These are phyloP conservation scores for Aspergillus terreus DNA, from an alignment of 2,329 filamentous ascomycete genomes.

Conservation along the genomic window DNA sequence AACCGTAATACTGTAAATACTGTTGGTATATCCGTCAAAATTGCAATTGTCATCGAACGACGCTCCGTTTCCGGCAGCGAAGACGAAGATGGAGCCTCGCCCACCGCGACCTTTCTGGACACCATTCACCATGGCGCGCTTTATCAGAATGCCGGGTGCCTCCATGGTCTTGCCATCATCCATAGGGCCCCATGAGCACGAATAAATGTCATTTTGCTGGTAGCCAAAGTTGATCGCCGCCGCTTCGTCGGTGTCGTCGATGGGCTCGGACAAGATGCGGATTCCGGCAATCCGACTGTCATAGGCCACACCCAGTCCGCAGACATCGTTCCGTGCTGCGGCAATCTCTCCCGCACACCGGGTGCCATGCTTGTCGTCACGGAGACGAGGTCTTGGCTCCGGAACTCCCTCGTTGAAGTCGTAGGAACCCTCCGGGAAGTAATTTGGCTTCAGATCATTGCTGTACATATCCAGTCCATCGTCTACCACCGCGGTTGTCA, in stretches of 20 bases:
- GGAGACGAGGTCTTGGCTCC: constrained; percentile 76
- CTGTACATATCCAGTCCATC: constrained; percentile 96
- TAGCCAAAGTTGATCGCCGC: constrained; percentile 88
- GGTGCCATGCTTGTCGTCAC: constrained; percentile 86
- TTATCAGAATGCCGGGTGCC: constrained; percentile 81
- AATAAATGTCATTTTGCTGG: constrained; percentile 93
- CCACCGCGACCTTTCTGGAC: constrained; percentile 82
- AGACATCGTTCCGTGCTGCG: constrained; percentile 87
- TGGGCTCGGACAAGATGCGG: constrained; percentile 85
- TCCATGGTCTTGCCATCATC: constrained; percentile 96
- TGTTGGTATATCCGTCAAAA: constrained; percentile 98
- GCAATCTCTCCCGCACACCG: constrained; percentile 92
- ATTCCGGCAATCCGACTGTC: constrained; percentile 86
- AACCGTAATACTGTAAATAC: constrained; percentile 97
- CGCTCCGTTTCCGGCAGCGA: constrained; percentile 93
- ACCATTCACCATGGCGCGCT: constrained; percentile 85
- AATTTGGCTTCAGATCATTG: constrained; percentile 86
- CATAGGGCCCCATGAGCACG: constrained; percentile 95
- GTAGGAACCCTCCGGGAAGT: constrained; percentile 87
- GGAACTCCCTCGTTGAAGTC: constrained; percentile 87
- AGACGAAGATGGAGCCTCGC: constrained; percentile 89
- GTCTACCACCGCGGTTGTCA: constrained; percentile 90
- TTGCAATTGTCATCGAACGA: constrained; percentile 91
- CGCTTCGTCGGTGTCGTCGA: constrained; percentile 89
- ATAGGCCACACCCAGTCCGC: constrained; percentile 93